A percentile compares a stretch with the other conserved stretches of the same genome.
These are phyloP conservation scores for Pseudogymnoascus sp. DNA, from an alignment of 2,329 filamentous ascomycete species.

Conservation along the genomic window DNA sequence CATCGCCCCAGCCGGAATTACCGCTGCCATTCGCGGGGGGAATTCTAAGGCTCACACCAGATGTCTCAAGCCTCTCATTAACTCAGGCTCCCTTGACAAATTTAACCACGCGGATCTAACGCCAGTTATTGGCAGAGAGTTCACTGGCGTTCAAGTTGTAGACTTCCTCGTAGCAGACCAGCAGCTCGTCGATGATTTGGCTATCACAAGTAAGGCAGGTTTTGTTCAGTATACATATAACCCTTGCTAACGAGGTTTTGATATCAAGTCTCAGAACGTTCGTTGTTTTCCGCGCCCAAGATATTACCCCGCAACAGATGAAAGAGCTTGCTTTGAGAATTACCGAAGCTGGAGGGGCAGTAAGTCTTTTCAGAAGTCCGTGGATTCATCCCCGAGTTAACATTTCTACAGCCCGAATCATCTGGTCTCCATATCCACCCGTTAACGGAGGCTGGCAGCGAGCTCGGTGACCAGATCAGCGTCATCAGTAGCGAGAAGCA, in stretches of 20 bases:
- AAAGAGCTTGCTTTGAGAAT: conserved; percentile 37
- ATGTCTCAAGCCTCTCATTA: conserved; percentile 18
- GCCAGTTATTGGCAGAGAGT: conserved; percentile 43
- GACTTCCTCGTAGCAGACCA: conserved; percentile 48
- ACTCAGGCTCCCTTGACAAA: conserved; percentile 20
- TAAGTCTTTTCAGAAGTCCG: conserved; percentile 15
- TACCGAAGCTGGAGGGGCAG: conserved; percentile 35
- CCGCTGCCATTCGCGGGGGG: conserved; percentile 3
- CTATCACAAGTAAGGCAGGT: conserved; percentile 28
- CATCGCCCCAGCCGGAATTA: background rate
- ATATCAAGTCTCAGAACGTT: conserved; percentile 35
- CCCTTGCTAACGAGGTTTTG: background rate
- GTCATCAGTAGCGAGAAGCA: conserved; percentile 49
- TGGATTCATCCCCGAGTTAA: background rate
- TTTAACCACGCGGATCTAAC: conserved; percentile 18
- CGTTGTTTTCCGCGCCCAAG: conserved; percentile 41
- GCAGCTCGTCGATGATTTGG: conserved; percentile 53
- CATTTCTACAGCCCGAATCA: conserved; percentile 25
- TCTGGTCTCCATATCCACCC: conserved; percentile 47
- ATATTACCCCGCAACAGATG: conserved; percentile 36
- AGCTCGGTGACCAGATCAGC: conserved; percentile 46
- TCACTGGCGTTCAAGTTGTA: conserved; percentile 44
- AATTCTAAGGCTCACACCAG: conserved; percentile 10
- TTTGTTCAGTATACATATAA: background rate
- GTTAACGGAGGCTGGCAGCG: conserved; percentile 41